These are phyloP conservation scores for Oryza glaberrima DNA, from an alignment of 176 grass and related monocot species.

Conservation along the genomic window DNA sequence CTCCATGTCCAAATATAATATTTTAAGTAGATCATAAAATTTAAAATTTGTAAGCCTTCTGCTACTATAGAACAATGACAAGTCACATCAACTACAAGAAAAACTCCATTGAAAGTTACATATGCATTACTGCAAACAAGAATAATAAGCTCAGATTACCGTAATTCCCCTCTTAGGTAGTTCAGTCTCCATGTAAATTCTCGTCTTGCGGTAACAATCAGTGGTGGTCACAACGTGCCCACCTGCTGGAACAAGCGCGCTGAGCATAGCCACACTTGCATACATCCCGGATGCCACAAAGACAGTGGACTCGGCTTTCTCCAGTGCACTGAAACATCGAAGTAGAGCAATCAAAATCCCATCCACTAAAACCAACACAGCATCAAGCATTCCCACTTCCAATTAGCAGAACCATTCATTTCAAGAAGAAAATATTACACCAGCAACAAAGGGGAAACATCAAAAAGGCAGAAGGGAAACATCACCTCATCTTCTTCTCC, in stretches of 20 bases:
- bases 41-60: background rate
- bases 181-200: constrained; percentile 94
- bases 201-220: constrained; percentile 95
- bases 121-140: background rate
- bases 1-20: background rate
- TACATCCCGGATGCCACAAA: constrained; percentile 99
- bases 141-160: constrained; percentile 52
- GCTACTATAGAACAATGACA: background rate
- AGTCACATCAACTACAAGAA: background rate
- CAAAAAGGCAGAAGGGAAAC: background rate
- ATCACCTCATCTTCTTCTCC: constrained; percentile 97
- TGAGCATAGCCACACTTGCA: constrained; percentile 90
- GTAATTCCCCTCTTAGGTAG: constrained; percentile 94
- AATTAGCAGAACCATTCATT: too few species aligned
- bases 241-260: constrained; percentile 83
- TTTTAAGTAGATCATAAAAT: background rate
- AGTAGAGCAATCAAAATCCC: constrained; percentile 31
- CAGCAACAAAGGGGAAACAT: too few species aligned
- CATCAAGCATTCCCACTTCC: constrained; percentile 17
- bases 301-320: constrained; percentile 92
- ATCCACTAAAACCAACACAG: constrained; percentile 9
- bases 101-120: background rate
- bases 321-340: constrained; percentile 74
- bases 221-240: constrained; percentile 92
- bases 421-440: too few species aligned